Conservation (phyloP, 2,329 filamentous ascomycete species). For the Aspergillus fructus region DNA sequence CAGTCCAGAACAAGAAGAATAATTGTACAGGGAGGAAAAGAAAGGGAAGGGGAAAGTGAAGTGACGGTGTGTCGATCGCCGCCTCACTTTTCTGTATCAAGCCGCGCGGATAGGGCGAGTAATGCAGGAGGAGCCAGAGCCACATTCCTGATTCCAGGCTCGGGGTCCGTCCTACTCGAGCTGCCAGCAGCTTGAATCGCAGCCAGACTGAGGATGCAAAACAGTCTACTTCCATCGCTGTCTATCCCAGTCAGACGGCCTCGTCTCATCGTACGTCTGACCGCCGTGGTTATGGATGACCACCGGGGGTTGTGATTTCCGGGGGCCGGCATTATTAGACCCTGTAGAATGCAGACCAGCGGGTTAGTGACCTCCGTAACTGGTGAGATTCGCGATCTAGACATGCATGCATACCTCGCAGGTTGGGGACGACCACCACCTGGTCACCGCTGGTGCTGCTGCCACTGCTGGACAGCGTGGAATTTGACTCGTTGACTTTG, state of each 20-base stretch:
- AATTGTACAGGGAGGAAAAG: conserved; percentile 6
- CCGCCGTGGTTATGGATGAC: conserved; percentile 37
- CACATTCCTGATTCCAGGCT: background rate
- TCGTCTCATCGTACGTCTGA: conserved; percentile 37
- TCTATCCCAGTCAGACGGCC: conserved; percentile 39
- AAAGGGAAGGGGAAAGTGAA: background rate
- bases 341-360: conserved; percentile 23
- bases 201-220: conserved; percentile 3
- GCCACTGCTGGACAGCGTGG: conserved; percentile 32
- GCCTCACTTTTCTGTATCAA: conserved; percentile 26
- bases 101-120: conserved; percentile 23
- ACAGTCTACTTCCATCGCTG: conserved; percentile 37
- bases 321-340: conserved; percentile 33
- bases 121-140: background rate
- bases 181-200: conserved; percentile 16
- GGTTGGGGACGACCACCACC: conserved; percentile 28
- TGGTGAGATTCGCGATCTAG: background rate
- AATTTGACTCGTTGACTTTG: conserved; percentile 38
- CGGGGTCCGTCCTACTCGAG: background rate
- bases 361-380: conserved; percentile 9
- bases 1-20: conserved; percentile 9
- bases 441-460: conserved; percentile 28
- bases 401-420: conserved; percentile 29
- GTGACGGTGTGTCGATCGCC: conserved; percentile 22
- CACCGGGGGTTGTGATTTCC: conserved; percentile 32